These are phyloP conservation scores for Tuber magnatum DNA, from an alignment of 495 filamentous ascomycete species.

Conservation along the genomic window DNA sequence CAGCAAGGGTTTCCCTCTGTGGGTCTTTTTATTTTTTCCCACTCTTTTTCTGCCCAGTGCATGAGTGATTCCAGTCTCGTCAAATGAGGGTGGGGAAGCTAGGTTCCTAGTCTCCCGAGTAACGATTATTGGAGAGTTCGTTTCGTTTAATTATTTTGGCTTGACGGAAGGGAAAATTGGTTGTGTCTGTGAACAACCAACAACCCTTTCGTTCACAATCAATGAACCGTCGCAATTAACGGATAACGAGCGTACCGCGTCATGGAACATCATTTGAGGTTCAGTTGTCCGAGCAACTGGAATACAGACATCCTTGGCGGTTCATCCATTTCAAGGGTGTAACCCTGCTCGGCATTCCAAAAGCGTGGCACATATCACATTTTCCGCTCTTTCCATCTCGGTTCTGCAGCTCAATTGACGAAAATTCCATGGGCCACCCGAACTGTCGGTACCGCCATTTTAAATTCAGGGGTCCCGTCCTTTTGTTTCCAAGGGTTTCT, in stretches of 20 bases:
- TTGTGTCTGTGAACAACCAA: conserved; percentile 23
- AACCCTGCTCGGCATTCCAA: conserved; percentile 33
- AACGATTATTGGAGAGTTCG: conserved; percentile 19
- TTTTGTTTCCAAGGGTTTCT: conserved; percentile 39
- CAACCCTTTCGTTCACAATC: neutral
- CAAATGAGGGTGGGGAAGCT: conserved; percentile 35
- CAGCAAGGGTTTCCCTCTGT: conserved; percentile 26
- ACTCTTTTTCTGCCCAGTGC: conserved; percentile 12
- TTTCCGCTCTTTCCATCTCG: conserved; percentile 37
- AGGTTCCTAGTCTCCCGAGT: conserved; percentile 7
- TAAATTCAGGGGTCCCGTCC: conserved; percentile 37
- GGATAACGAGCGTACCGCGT: conserved; percentile 33
- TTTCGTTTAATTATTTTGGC: conserved; percentile 35
- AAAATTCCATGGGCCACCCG: conserved; percentile 39
- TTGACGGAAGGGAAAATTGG: conserved; percentile 34
- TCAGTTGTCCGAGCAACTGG: conserved; percentile 32
- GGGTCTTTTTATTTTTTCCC: conserved; percentile 16
- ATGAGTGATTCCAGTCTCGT: conserved; percentile 22
- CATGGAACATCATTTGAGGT: conserved; percentile 21
- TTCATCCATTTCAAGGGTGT: conserved; percentile 26
- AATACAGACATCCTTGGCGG: conserved; percentile 27
- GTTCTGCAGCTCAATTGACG: conserved; percentile 38
- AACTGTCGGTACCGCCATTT: conserved; percentile 37
- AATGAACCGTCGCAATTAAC: conserved; percentile 31
- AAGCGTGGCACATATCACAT: conserved; percentile 39